phyloP scores from a whole-genome alignment of 2,329 filamentous ascomycete species.

The Bertia moriformis region DNA sequence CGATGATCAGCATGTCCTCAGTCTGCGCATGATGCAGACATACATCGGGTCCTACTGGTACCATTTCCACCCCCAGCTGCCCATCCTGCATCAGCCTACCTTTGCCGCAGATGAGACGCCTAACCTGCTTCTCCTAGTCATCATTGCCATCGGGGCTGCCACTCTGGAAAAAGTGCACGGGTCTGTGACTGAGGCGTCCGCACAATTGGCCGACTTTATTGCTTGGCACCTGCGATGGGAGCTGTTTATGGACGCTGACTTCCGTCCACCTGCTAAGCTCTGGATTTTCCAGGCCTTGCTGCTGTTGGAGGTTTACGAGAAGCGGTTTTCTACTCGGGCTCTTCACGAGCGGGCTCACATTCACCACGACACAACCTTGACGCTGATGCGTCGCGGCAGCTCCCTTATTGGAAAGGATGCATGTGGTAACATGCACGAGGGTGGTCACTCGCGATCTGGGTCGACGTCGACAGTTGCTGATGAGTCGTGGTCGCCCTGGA shows the following conservation, averaged over 20 bases:
- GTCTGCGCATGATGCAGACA: constrained; percentile 85
- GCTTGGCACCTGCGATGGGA: constrained; percentile 92
- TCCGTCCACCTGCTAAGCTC: constrained; percentile 79
- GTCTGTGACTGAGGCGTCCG: constrained; percentile 60
- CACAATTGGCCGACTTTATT: constrained; percentile 74
- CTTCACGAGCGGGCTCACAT: constrained; percentile 92
- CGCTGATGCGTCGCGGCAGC: constrained; percentile 83
- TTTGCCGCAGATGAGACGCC: constrained; percentile 80
- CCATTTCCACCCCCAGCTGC: constrained; percentile 85
- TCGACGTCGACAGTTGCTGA: constrained; percentile 24
- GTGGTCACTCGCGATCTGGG: constrained; percentile 16
- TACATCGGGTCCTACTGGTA: constrained; percentile 91
- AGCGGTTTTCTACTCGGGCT: constrained; percentile 87
- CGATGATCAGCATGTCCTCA: constrained; percentile 52
- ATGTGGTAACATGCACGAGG: constrained; percentile 60
- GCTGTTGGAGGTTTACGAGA: constrained; percentile 85
- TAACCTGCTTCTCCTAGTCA: constrained; percentile 68
- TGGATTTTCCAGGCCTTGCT: constrained; percentile 92
- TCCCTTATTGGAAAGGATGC: constrained; percentile 84
- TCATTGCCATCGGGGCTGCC: constrained; percentile 84
- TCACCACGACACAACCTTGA: constrained; percentile 89
- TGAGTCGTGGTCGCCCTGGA: constrained; percentile 93
- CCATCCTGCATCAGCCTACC: constrained; percentile 86
- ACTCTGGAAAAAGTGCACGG: constrained; percentile 76
- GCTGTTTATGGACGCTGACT: constrained; percentile 82